Evolutionary conservation across 1,139 yeast species (phyloP).

Genomic region (Blastobotrys elegans): DNA sequence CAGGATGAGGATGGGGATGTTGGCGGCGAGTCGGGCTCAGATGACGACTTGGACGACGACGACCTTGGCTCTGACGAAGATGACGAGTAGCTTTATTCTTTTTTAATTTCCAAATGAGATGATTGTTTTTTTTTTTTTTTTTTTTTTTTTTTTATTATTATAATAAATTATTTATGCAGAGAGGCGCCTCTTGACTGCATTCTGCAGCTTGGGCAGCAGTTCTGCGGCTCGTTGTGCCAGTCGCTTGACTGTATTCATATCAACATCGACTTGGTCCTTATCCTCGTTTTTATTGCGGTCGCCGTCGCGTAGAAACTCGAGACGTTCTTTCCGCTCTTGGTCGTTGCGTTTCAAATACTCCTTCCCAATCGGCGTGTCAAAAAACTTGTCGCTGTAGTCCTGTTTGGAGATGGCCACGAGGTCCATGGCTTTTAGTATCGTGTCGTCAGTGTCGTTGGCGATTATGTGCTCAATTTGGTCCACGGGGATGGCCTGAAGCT

Average conservation of each 20-base stretch:
- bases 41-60: conserved; percentile 23
- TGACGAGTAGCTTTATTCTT: too few relatives aligned
- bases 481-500: conserved; percentile 18
- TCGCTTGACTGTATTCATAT: conserved; percentile 12
- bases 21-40: conserved; percentile 28
- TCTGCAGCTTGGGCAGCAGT: conserved; percentile 9
- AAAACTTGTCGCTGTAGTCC: conserved; percentile 19
- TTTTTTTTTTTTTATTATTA: too few relatives aligned
- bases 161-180: not conserved
- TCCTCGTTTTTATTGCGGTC: conserved; percentile 4
- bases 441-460: conserved; percentile 8
- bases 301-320: not conserved
- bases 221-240: conserved; percentile 11
- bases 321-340: not conserved
- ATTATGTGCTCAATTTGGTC: conserved; percentile 9
- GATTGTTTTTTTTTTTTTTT: too few relatives aligned
- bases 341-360: conserved; percentile 14
- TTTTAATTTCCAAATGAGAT: too few relatives aligned
- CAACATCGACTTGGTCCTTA: conserved; percentile 11
- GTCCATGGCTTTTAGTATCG: conserved; percentile 20
- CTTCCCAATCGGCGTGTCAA: conserved; percentile 18
- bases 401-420: conserved; percentile 24
- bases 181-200: not conserved
- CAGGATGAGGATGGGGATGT: conserved; percentile 17
- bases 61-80: conserved; percentile 11